Base-by-base conservation (phyloP, 225 moss, liverwort and hornwort species). In the Pseudisothecium myosuroides region DNA sequence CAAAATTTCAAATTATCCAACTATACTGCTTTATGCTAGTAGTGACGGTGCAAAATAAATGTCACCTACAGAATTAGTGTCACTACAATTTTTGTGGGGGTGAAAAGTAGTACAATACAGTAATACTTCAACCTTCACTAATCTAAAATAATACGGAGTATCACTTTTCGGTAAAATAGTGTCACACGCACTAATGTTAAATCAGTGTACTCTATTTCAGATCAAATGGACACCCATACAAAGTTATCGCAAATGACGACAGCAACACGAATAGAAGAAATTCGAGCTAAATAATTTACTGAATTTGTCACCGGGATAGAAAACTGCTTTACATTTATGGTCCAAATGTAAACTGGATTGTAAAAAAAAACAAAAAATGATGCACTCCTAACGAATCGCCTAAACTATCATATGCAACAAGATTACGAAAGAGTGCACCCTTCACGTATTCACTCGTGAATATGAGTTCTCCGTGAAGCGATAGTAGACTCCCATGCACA, bases 381-480 rank as follows among this genome's bases (percentile, higher is more conserved):
- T 67, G 54, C 62, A 77, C 82, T 77, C 61, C 43, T 89, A 62
- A 82, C 52, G 55, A 85, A 86, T 67, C 76, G 41, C 76, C 49
- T 86, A 87, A 63, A 89, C 31, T 76, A 83, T 79, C 76, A 31
- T 76, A 68, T 74, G 80, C 55, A 88, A 78, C 86, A 65, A 87
- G 52, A 83, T 37, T 73, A 64, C 45, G 37, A 54, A 62, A 64
- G 59, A 82, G 64, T 61, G 12, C 80, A 67, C 31, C 47, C 64
- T 61, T 93, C 89, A 97, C 77, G 90, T 89, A 85, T 90, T 91
- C 49, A 95, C 94, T 89, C 95, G 93, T 75, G 90, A 90, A 85
- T 97, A 97, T 58, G 97, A 93, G 61, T 95, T 92, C 58, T 95
- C 96, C n/a, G 96, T 94, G 58, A 96, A 91, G 85, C 90, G 96